A percentile compares a stretch with the other conserved stretches of the same genome.
phyloP scores from a whole-genome alignment of 148 eudicot species.

The Vaccinium myrtillus region DNA sequence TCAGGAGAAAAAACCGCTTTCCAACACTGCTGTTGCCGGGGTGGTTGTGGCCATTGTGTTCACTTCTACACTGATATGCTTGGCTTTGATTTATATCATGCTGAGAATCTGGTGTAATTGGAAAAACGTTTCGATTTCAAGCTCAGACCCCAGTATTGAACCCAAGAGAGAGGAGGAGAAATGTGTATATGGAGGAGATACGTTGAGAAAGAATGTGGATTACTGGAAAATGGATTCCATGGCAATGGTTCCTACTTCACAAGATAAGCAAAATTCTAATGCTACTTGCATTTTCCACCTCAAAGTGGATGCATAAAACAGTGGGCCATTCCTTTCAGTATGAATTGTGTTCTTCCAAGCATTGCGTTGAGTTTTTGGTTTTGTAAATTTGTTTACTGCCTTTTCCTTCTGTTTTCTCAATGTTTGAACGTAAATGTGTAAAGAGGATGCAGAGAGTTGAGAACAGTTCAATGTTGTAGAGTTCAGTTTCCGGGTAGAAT shows the following conservation, averaged over 20 bases:
- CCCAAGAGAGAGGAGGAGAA: constrained; percentile 40
- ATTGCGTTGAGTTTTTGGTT: neutral
- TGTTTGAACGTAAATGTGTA: neutral
- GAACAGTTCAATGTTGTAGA: neutral
- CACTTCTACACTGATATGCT: constrained; percentile 64
- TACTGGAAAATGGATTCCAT: constrained; percentile 44
- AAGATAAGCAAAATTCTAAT: constrained; percentile 31
- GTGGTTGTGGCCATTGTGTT: constrained; percentile 74
- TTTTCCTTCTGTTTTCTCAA: neutral
- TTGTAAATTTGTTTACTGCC: neutral
- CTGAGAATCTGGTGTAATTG: constrained; percentile 84
- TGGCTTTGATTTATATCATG: constrained; percentile 69
- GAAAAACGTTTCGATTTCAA: constrained; percentile 63
- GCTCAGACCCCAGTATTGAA: constrained; percentile 43
- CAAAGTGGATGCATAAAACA: constrained; percentile 16
- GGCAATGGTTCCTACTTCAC: constrained; percentile 33
- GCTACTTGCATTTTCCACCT: constrained; percentile 29
- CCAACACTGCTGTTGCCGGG: constrained; percentile 52
- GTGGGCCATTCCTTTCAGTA: constrained; percentile 17
- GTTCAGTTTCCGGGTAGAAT: neutral
- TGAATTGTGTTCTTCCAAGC: neutral
- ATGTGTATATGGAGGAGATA: constrained; percentile 47
- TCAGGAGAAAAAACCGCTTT: constrained; percentile 32
- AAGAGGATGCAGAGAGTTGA: neutral
- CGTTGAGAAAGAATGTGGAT: constrained; percentile 35